Evolutionary conservation across 805 yeast genomes (phyloP).

Genomic region (Lachancea sp.): DNA sequence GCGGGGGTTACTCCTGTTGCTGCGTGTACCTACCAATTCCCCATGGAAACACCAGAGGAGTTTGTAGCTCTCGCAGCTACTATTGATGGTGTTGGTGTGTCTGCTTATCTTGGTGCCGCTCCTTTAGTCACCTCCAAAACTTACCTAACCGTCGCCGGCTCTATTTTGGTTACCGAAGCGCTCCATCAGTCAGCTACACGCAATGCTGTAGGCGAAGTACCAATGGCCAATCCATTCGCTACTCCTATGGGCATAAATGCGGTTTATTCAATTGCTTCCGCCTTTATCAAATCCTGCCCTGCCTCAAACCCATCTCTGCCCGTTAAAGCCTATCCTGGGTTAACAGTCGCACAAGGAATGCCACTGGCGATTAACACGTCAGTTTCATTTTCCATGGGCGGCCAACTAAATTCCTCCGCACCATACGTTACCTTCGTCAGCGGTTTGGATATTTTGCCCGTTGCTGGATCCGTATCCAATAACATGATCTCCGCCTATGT

Average conservation of each 20-base stretch:
- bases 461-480: background rate
- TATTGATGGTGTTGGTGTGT: slow-evolving; percentile 8
- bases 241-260: slow-evolving; percentile 7
- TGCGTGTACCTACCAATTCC: slow-evolving; percentile 7
- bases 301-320: slow-evolving; percentile 1
- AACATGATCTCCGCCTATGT: slow-evolving; percentile 1
- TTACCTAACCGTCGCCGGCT: slow-evolving; percentile 8
- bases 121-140: slow-evolving; percentile 4
- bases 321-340: slow-evolving; percentile 3
- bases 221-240: slow-evolving; percentile 10
- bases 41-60: background rate
- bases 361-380: slow-evolving; percentile 3
- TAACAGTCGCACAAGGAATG: slow-evolving; percentile 5
- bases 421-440: slow-evolving; percentile 5
- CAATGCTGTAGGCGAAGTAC: slow-evolving; percentile 6
- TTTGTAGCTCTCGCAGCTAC: slow-evolving; percentile 5
- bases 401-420: slow-evolving; percentile 1
- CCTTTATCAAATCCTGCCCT: slow-evolving; percentile 6
- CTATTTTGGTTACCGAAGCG: slow-evolving; percentile 8
- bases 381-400: slow-evolving; percentile 1
- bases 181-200: slow-evolving; percentile 7
- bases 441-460: slow-evolving; percentile 6
- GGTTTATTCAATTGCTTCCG: slow-evolving; percentile 7
- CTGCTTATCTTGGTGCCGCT: slow-evolving; percentile 9
- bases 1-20: slow-evolving; percentile 7